These are phyloP conservation scores for Basipetospora sp. DNA, from an alignment of 2,329 filamentous ascomycete species.

Conservation along the genomic window DNA sequence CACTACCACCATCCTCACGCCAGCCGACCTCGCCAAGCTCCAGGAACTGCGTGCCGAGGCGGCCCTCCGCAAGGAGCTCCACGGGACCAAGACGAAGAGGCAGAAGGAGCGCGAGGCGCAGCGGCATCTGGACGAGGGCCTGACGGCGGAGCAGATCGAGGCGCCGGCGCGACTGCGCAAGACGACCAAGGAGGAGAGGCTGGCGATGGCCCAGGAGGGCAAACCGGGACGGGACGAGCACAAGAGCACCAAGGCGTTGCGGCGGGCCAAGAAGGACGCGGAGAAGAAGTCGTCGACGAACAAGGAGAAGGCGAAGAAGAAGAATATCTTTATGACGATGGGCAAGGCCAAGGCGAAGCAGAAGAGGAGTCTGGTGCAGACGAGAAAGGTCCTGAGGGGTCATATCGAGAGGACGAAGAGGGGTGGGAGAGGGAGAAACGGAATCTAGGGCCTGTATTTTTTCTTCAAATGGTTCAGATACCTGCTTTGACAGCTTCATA, in stretches of 20 bases:
- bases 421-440: slow-evolving; percentile 69
- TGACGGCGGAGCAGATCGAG: slow-evolving; percentile 86
- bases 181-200: slow-evolving; percentile 75
- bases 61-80: slow-evolving; percentile 49
- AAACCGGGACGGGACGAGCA: slow-evolving; percentile 66
- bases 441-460: slow-evolving; percentile 10
- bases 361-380: slow-evolving; percentile 82
- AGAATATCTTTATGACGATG: slow-evolving; percentile 98
- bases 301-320: slow-evolving; percentile 88
- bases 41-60: slow-evolving; percentile 69
- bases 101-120: slow-evolving; percentile 27
- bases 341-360: slow-evolving; percentile 92
- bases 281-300: slow-evolving; percentile 95
- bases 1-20: slow-evolving; percentile 87
- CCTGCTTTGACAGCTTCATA: too few species aligned
- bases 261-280: slow-evolving; percentile 72
- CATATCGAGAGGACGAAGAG: slow-evolving; percentile 74
- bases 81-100: slow-evolving; percentile 25
- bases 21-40: slow-evolving; percentile 88
- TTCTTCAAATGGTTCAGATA: too few species aligned
- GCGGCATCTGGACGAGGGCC: slow-evolving; percentile 69
- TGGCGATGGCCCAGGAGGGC: slow-evolving; percentile 69
- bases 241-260: slow-evolving; percentile 69
- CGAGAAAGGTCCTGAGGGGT: slow-evolving; percentile 61
- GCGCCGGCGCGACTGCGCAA: slow-evolving; percentile 70